Evolutionary conservation across 768 basidiomycete species (phyloP).

Genomic region (Suillus lakei): DNA sequence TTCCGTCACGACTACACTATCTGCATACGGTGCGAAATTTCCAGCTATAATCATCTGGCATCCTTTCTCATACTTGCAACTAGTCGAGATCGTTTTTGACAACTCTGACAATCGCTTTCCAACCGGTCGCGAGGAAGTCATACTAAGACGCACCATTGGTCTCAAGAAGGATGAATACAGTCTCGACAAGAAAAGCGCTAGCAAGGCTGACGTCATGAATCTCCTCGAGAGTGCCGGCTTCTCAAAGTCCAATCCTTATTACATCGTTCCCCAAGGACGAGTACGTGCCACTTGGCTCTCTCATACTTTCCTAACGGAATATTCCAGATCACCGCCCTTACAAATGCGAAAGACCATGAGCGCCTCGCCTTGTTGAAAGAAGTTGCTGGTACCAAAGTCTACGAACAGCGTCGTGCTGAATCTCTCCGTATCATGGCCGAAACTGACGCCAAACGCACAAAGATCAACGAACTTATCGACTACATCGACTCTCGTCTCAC

Average conservation of each 20-base stretch:
- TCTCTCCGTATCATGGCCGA: conserved; percentile 97
- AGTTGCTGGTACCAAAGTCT: conserved; percentile 97
- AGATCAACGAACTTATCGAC: conserved; percentile 87
- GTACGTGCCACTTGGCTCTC: conserved; percentile 49
- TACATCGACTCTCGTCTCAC: conserved; percentile 89
- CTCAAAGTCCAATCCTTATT: conserved; percentile 98
- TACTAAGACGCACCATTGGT: conserved; percentile 92
- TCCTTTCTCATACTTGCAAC: conserved; percentile 6
- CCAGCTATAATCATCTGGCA: background rate
- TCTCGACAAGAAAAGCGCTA: conserved; percentile 92
- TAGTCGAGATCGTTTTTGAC: conserved; percentile 94
- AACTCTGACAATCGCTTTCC: conserved; percentile 95
- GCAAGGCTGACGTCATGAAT: conserved; percentile 98
- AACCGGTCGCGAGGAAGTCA: conserved; percentile 85
- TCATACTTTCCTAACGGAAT: conserved; percentile 13
- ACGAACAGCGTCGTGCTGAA: conserved; percentile 92
- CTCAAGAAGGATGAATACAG: conserved; percentile 99
- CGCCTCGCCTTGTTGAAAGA: conserved; percentile 94
- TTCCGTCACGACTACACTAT: conserved; percentile 84
- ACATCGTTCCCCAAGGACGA: conserved; percentile 97
- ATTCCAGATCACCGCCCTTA: conserved; percentile 87
- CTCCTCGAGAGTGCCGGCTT: conserved; percentile 96
- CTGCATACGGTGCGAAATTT: conserved; percentile 74
- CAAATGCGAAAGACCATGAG: conserved; percentile 96
- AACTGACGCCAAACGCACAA: conserved; percentile 89